These are phyloP conservation scores for Boeremia lycopersici DNA, from an alignment of 2,329 filamentous ascomycete species.

Conservation along the genomic window DNA sequence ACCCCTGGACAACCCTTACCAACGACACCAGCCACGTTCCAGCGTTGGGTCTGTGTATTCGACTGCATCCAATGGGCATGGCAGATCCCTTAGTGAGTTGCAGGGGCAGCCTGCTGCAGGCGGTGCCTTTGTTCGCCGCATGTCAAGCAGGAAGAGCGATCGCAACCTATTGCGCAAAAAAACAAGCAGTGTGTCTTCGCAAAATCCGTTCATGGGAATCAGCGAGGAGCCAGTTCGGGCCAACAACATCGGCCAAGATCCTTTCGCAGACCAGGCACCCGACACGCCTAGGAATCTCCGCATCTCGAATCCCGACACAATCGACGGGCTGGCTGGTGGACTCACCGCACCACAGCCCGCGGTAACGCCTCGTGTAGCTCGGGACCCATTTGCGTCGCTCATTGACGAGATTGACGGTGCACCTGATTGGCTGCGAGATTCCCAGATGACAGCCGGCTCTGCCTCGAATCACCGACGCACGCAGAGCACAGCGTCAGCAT, in stretches of 20 bases:
- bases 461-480: conserved; percentile 34
- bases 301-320: conserved; percentile 32
- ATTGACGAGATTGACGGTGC: conserved; percentile 34
- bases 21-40: conserved; percentile 35
- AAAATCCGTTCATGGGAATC: conserved; percentile 38
- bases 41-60: conserved; percentile 45
- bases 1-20: conserved; percentile 36
- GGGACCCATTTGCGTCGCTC: conserved; percentile 41
- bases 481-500: conserved; percentile 37
- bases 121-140: conserved; percentile 35
- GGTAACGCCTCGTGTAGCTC: conserved; percentile 25
- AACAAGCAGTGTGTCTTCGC: conserved; percentile 35
- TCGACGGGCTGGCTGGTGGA: conserved; percentile 16
- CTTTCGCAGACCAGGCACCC: conserved; percentile 37
- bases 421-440: conserved; percentile 32
- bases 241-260: conserved; percentile 28
- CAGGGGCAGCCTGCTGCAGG: conserved; percentile 21
- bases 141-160: conserved; percentile 41
- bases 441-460: conserved; percentile 13
- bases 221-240: conserved; percentile 33
- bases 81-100: conserved; percentile 38
- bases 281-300: conserved; percentile 28
- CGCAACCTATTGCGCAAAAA: conserved; percentile 39
- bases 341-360: conserved; percentile 37
- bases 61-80: conserved; percentile 29